phyloP scores from a whole-genome alignment of 768 basidiomycete species.

The Termitomyces sp. region DNA sequence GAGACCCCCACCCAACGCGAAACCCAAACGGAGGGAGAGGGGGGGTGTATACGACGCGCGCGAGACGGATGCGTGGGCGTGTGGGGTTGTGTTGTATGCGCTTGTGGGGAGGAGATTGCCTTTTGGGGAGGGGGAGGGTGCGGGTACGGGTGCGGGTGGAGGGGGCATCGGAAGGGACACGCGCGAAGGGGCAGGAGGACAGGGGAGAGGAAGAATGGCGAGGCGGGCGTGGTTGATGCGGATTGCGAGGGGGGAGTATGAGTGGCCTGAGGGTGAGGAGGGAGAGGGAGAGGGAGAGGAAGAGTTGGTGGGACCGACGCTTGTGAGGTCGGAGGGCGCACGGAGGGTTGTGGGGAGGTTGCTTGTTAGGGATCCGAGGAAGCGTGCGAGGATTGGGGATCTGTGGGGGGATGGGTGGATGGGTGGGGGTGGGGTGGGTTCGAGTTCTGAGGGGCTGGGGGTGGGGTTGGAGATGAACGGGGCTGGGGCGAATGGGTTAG shows the following conservation, averaged over 20 bases:
- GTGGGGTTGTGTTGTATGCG: constrained; percentile 84
- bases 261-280: constrained; percentile 52
- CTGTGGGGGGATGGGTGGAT: constrained; percentile 62
- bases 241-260: constrained; percentile 79
- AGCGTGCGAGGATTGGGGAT: constrained; percentile 59
- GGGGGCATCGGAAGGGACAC: constrained; percentile 27
- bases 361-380: constrained; percentile 67
- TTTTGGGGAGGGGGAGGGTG: constrained; percentile 56
- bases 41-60: constrained; percentile 76
- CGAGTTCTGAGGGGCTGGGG: constrained; percentile 6
- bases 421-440: constrained; percentile 25
- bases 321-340: constrained; percentile 44
- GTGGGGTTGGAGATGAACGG: constrained; percentile 6
- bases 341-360: constrained; percentile 57
- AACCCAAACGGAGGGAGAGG: constrained; percentile 9
- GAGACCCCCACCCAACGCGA: background rate
- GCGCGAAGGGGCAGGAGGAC: constrained; percentile 30
- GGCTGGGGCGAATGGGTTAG: background rate
- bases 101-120: constrained; percentile 69
- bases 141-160: too few relatives aligned
- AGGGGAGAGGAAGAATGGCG: constrained; percentile 31
- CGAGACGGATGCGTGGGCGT: constrained; percentile 87
- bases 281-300: constrained; percentile 18
- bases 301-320: constrained; percentile 33
- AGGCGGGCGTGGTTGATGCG: constrained; percentile 65